phyloP scores from a whole-genome alignment of 495 filamentous ascomycete species.

The Hyphodiscus hymeniophilus region DNA sequence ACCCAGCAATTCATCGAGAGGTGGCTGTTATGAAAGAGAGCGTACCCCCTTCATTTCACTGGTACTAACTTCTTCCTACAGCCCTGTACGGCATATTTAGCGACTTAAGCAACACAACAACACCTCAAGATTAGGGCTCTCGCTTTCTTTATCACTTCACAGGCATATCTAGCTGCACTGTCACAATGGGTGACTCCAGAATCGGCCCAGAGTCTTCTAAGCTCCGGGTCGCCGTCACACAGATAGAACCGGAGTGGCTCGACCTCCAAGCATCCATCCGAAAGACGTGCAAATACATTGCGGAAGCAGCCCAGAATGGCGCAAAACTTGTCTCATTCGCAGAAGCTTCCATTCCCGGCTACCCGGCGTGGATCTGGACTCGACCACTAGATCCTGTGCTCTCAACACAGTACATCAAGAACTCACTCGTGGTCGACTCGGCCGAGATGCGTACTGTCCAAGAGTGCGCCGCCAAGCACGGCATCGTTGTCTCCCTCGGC shows the following conservation, averaged over 20 bases:
- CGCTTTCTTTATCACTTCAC: no score
- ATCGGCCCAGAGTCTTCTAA: not conserved
- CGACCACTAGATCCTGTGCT: conserved; percentile 35
- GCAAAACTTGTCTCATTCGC: conserved; percentile 47
- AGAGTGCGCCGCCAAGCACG: conserved; percentile 28
- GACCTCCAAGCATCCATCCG: conserved; percentile 38
- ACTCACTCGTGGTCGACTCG: conserved; percentile 38
- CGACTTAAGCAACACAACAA: no score
- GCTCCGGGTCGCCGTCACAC: conserved; percentile 39
- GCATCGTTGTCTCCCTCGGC: conserved; percentile 41
- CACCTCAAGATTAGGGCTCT: no score
- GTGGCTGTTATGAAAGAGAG: no score
- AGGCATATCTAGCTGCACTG: no score
- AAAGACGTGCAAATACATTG: conserved; percentile 44
- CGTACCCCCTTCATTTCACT: no score
- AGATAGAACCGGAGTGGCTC: conserved; percentile 48
- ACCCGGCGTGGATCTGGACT: conserved; percentile 49
- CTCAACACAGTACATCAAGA: conserved; percentile 38
- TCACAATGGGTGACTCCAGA: no score
- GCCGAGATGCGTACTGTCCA: conserved; percentile 39
- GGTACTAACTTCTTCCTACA: no score
- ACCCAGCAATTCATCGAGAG: no score
- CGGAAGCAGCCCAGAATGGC: conserved; percentile 40
- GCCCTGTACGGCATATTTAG: no score
- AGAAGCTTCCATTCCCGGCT: conserved; percentile 49